phyloP scores from a whole-genome alignment of 345 rosid species.

The Moricandia arvensis region DNA sequence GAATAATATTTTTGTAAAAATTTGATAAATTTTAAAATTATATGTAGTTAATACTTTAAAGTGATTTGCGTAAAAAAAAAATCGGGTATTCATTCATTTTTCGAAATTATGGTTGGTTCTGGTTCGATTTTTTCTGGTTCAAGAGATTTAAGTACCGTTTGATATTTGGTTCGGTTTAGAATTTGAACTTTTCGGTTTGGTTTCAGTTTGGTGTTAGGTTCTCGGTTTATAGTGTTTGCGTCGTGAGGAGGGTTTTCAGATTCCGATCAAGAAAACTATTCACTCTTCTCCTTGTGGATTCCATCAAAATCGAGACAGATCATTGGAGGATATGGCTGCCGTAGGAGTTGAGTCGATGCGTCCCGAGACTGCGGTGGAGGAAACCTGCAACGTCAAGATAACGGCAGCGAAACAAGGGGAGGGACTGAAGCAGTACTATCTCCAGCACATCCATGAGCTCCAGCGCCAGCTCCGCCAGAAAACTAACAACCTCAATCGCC shows the following conservation, averaged over 20 bases:
- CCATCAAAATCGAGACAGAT: neutral
- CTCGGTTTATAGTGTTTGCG: constrained; percentile 25
- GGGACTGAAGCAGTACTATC: constrained; percentile 86
- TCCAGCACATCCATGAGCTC: constrained; percentile 88
- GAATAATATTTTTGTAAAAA: too few relatives aligned
- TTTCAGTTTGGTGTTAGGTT: too few relatives aligned
- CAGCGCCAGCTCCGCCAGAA: constrained; percentile 83
- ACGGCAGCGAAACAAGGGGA: constrained; percentile 76
- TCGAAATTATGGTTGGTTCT: too few relatives aligned
- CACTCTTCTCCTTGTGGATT: neutral
- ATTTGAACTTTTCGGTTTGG: too few relatives aligned
- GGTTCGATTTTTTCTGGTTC: too few relatives aligned
- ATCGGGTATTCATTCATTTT: too few relatives aligned
- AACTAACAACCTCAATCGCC: constrained; percentile 87
- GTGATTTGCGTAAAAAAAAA: too few relatives aligned
- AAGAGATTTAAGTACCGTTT: too few relatives aligned
- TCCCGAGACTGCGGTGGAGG: constrained; percentile 41
- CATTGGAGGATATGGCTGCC: constrained; percentile 39
- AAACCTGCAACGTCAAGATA: constrained; percentile 45
- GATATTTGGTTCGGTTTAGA: too few relatives aligned
- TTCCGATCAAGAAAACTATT: constrained; percentile 4
- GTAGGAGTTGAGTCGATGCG: constrained; percentile 43
- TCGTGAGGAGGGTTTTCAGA: constrained; percentile 28
- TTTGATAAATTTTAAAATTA: too few relatives aligned
- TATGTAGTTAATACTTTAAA: too few relatives aligned